Evolutionary conservation across 768 basidiomycete genomes (phyloP).

Genomic region (Boletus speciosus): DNA sequence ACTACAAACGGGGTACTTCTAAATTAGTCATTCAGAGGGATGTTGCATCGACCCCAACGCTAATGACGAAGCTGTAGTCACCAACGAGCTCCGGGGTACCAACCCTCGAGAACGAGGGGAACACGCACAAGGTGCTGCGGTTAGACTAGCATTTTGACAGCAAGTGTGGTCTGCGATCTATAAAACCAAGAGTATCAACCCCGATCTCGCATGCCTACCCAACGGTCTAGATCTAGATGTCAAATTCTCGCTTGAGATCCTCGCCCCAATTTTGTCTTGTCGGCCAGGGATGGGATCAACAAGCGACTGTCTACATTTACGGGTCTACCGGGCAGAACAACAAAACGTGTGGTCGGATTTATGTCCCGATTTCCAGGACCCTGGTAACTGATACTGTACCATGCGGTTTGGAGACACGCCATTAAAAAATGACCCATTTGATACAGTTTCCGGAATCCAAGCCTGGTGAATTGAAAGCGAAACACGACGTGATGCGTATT

Average conservation of each 20-base stretch:
- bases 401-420: slow-evolving; percentile 25
- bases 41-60: slow-evolving; percentile 12
- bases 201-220: slow-evolving; percentile 14
- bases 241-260: slow-evolving; percentile 27
- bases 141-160: slow-evolving; percentile 1
- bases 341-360: slow-evolving; percentile 21
- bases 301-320: slow-evolving; percentile 15
- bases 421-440: slow-evolving; percentile 15
- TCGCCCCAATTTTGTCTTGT: slow-evolving; percentile 25
- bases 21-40: slow-evolving; percentile 10
- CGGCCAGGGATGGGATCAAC: slow-evolving; percentile 18
- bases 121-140: slow-evolving; percentile 5
- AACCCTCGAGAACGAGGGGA: slow-evolving; percentile 18
- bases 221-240: slow-evolving; percentile 26
- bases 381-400: slow-evolving; percentile 23
- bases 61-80: slow-evolving; percentile 13
- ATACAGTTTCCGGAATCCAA: slow-evolving; percentile 12
- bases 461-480: slow-evolving; percentile 17
- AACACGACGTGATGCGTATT: slow-evolving; percentile 24
- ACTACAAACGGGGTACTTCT: slow-evolving; percentile 16
- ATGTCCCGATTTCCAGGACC: slow-evolving; percentile 22
- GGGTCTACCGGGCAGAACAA: slow-evolving; percentile 18
- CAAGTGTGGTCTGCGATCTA: slow-evolving; percentile 3
- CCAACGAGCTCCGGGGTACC: slow-evolving; percentile 3
- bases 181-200: slow-evolving; percentile 3